Conservation (phyloP, 2,329 filamentous ascomycete species). For the Lasiodiplodia gonubiensis region DNA sequence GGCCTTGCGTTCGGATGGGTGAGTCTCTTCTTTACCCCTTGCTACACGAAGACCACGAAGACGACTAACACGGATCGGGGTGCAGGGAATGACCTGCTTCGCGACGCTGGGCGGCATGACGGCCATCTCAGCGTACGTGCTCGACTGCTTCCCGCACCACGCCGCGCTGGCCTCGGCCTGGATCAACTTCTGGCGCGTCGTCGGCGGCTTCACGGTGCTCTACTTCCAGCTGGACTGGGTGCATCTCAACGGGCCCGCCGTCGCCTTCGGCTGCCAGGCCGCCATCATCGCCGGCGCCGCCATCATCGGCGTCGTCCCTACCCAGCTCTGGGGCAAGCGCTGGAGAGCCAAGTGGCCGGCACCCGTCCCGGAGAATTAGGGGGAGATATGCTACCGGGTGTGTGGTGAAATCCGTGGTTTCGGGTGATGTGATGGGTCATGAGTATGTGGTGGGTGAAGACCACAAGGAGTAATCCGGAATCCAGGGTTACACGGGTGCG, state of each 20-base stretch:
- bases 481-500: too few species aligned
- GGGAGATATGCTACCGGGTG: too few species aligned
- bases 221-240: slow-evolving; percentile 47
- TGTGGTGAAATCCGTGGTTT: too few species aligned
- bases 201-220: slow-evolving; percentile 42
- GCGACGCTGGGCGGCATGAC: slow-evolving; percentile 41
- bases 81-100: slow-evolving; percentile 41
- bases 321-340: slow-evolving; percentile 39
- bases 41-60: not conserved
- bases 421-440: too few species aligned
- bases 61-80: not conserved
- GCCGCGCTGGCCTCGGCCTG: slow-evolving; percentile 42
- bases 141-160: slow-evolving; percentile 43
- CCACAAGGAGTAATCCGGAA: too few species aligned
- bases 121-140: slow-evolving; percentile 43
- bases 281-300: slow-evolving; percentile 41
- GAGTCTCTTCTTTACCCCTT: not conserved
- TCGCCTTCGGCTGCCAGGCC: slow-evolving; percentile 45
- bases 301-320: slow-evolving; percentile 34
- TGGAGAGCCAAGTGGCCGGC: slow-evolving; percentile 36
- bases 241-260: slow-evolving; percentile 37
- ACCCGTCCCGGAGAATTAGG: slow-evolving; percentile 25
- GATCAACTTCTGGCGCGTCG: slow-evolving; percentile 43
- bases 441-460: too few species aligned
- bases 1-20: slow-evolving; percentile 43